Evolutionary conservation across 768 basidiomycete genomes (phyloP), one percentile per base, ranked within the genome.

Genomic region (Tulasnella calospora): DNA sequence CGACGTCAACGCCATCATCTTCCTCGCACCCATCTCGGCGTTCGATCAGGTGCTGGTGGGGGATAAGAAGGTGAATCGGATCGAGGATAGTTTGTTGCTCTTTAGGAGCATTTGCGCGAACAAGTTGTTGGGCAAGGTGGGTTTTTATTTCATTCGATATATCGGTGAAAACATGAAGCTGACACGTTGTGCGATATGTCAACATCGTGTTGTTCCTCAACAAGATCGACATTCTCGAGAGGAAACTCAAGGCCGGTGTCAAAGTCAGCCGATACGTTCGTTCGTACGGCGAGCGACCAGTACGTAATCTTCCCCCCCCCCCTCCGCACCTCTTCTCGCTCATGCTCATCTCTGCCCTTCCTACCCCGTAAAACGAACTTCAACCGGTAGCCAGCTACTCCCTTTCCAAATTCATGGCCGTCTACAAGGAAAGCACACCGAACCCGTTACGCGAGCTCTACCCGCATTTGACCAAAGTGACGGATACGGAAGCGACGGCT

Each of bases 1-100:
- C 74, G 89, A 91, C 81, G 91, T 91, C 67, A 89, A 93, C 80
- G 91, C 91, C 3, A 90, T 94, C 82, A 92, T 94, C 76, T n/a
- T n/a, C n/a, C n/a, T n/a, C n/a, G n/a, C n/a, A n/a, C n/a, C n/a
- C n/a, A n/a, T n/a, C n/a, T n/a, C n/a, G n/a, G n/a, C n/a, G n/a
- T n/a, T n/a, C n/a, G 92, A 94, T 82, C 91, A 94, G 82, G 86
- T 88, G n/a, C 85, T 92, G 0, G 87, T 90, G 79, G 92, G 94
- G 84, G 92, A 94, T 82, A 85, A 86, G 12, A 86, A 87, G 79
- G 91, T 91, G 71, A 94, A 94, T 82, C 86, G 93, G 80, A 92
- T 94, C 80, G 90, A 93, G 80, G 94, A 94, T 84, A 94, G 93
- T 0, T 86, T 94, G 30, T 91, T 93, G 81, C 87, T 94, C 12